Evolutionary conservation across 495 filamentous ascomycete species (phyloP), one percentile per base, ranked within the genome.

Genomic region (Lasiosphaeriaceae sp.): DNA sequence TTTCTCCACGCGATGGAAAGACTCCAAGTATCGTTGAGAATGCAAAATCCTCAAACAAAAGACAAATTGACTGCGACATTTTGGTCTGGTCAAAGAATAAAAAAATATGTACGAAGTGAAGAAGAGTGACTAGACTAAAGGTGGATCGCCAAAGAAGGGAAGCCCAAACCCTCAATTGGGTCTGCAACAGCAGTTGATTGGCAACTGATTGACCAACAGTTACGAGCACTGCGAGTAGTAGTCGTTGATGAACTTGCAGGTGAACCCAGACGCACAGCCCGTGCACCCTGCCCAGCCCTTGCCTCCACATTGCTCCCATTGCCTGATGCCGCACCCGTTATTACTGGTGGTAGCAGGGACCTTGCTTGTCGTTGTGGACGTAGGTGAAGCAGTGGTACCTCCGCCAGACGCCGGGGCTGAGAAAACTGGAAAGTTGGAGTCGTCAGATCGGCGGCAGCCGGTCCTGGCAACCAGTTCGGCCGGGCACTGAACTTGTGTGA

Each of bases 401-500:
- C 49, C 49, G 17, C 50, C 50, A 31, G 21, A 24, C 11, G 52
- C 14, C 3, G 63, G 66, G 14, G 64, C 49, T 4, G 48, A 44
- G 47, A 66, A 58, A n/a, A 48, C 65, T 14, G 69, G 67, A 56
- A 72, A 73, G 22, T 55, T 60, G 8, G 43, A 37, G 50, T 73
- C 71, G 54, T 73, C 71, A 39, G 54, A 39, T 11, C 73, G 62
- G 55, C 54, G 58, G 65, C 81, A 84, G 22, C 78, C 77, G n/a
- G 77, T 74, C 62, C 71, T 74, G 48, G 75, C 77, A 16, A 77
- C 76, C 29, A 84, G 57, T 60, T 67, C 76, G 54, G 74, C 67
- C 7, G 82, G 82, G 70, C 82, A 84, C 35, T 78, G 74, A 37
- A 86, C 79, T 58, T 77, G 60, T 57, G 70, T 63, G 69, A 76